Conservation (phyloP, 2,329 filamentous ascomycete genomes). For the Venturia effusa region DNA sequence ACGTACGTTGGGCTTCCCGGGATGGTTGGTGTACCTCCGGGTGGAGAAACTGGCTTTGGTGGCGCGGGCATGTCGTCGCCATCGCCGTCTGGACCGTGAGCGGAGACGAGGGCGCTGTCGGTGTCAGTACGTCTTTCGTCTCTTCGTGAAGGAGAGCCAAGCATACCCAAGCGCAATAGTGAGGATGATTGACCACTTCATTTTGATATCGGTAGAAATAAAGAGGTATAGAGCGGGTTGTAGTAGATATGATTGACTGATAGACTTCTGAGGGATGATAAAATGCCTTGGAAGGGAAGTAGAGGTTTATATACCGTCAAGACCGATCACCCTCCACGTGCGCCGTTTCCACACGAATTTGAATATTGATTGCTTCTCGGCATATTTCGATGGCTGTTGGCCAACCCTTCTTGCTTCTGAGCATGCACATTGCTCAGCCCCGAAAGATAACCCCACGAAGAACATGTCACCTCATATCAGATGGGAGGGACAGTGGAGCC, state of each 20-base stretch:
- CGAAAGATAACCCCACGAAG: neutral
- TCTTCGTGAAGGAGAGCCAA: neutral
- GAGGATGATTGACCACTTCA: constrained; percentile 8
- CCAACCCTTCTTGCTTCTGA: neutral
- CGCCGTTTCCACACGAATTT: neutral
- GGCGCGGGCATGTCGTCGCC: neutral
- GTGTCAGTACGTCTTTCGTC: neutral
- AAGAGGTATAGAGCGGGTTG: neutral
- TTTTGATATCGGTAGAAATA: neutral
- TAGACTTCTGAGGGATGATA: neutral
- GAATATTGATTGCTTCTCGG: neutral
- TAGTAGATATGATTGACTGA: neutral
- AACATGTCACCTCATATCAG: neutral
- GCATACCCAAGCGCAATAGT: neutral
- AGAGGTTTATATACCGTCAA: neutral
- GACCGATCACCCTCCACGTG: neutral
- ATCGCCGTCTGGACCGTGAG: constrained; percentile 8
- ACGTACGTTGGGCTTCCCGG: neutral
- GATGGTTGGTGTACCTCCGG: neutral
- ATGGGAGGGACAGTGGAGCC: neutral
- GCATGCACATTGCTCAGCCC: neutral
- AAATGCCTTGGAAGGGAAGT: neutral
- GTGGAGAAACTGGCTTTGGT: neutral
- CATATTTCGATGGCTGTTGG: neutral
- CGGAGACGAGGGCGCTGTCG: constrained; percentile 5